These are phyloP conservation scores for Phytopythium vexans DNA, from an alignment of 352 stramenopile species.

Conservation along the genomic window DNA sequence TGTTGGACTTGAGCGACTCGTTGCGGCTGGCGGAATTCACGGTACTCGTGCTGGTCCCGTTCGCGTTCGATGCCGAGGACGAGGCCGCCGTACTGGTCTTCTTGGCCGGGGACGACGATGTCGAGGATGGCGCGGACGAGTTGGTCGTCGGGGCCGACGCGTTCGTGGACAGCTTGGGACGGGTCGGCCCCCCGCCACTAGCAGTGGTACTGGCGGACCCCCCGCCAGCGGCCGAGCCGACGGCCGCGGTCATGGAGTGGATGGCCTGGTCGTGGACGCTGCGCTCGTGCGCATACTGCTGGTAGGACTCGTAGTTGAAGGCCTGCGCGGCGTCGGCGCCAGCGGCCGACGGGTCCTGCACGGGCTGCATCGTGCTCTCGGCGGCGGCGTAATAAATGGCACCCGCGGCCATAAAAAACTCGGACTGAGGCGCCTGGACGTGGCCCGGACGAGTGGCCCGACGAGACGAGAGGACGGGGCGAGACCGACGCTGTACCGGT, in stretches of 20 bases:
- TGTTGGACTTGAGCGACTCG: constrained; percentile 75
- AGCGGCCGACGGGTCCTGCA: constrained; percentile 2
- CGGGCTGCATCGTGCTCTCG: constrained; percentile 20
- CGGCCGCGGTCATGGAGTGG: constrained; percentile 20
- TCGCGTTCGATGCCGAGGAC: constrained; percentile 9
- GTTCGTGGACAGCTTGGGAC: constrained; percentile 14
- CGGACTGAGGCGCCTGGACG: too few species aligned
- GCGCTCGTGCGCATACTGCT: constrained; percentile 45
- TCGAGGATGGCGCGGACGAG: background rate
- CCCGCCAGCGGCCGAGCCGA: constrained; percentile 3
- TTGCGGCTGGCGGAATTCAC: constrained; percentile 19
- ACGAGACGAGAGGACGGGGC: too few species aligned
- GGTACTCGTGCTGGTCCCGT: constrained; percentile 12
- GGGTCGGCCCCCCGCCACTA: constrained; percentile 4
- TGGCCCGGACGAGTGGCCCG: too few species aligned
- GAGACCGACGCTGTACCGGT: too few species aligned
- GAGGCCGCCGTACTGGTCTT: background rate
- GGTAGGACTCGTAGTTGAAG: constrained; percentile 58
- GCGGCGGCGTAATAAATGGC: background rate
- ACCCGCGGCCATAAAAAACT: too few species aligned
- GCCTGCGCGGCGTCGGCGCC: background rate
- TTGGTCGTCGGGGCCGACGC: constrained; percentile 6
- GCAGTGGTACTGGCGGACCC: constrained; percentile 5
- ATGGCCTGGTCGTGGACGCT: constrained; percentile 30
- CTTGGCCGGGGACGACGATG: constrained; percentile 2